Percentiles rank a stretch among this genome's conserved stretches.
These are phyloP conservation scores for Blastobotrys parvus DNA, from an alignment of 805 yeast species.

Conservation along the genomic window DNA sequence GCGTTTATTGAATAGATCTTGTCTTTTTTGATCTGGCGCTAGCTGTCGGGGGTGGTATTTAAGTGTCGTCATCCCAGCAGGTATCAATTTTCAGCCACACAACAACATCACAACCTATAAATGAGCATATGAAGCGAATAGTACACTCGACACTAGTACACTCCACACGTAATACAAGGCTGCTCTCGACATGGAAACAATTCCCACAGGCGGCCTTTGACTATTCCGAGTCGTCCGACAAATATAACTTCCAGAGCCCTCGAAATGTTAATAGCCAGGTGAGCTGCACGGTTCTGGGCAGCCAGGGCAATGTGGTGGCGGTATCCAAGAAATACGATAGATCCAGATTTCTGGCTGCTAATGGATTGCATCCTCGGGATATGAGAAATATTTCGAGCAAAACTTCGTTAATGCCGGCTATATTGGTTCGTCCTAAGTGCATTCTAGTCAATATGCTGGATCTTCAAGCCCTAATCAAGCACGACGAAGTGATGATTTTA, in stretches of 20 bases:
- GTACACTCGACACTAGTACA: no score
- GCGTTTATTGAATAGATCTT: no score
- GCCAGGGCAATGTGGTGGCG: constrained; percentile 45
- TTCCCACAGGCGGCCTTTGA: no score
- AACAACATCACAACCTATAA: no score
- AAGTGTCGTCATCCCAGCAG: no score
- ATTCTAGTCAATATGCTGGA: constrained; percentile 55
- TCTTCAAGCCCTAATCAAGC: constrained; percentile 52
- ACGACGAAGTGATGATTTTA: constrained; percentile 51
- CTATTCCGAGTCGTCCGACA: constrained; percentile 5
- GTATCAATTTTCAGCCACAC: no score
- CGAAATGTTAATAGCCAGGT: constrained; percentile 3
- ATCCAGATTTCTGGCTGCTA: constrained; percentile 49
- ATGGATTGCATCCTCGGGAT: constrained; percentile 78
- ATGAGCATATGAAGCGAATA: no score
- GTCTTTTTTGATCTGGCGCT: no score
- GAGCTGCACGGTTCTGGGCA: constrained; percentile 53
- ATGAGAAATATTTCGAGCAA: constrained; percentile 70
- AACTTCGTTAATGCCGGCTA: constrained; percentile 57
- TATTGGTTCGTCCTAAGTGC: constrained; percentile 49
- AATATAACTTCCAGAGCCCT: constrained; percentile 6
- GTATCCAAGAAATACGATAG: constrained; percentile 52
- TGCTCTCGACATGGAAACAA: no score
- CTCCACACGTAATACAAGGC: no score
- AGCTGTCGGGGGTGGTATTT: no score